Evolutionary conservation across 768 basidiomycete species (phyloP), one percentile per base, ranked within the genome.

Genomic region (Boletus reticulatus): DNA sequence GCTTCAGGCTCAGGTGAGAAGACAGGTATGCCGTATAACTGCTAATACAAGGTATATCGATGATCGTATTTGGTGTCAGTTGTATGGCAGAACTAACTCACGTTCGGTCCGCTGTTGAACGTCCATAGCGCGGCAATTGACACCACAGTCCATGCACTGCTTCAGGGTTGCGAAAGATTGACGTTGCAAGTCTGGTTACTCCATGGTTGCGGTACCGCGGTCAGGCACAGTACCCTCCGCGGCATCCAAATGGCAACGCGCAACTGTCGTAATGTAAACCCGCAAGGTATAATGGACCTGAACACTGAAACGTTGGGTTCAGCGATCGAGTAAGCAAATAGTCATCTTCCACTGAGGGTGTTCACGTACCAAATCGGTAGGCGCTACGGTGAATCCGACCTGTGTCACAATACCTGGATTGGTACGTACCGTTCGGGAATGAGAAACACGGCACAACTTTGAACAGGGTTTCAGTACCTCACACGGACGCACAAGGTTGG

Each of bases 1-100:
- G 47, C 46, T 48, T 45, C 52, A 45, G 48, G 42, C 19, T 46
- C n/a, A 43, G 54, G 41, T 49, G 63, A 59, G 56, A 67, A 51
- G 47, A 48, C 22, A 27, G 8, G 12, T 1, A 61, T 67, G 66
- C 64, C 64, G 66, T 67, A 63, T 24, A 24, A 22, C 52, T 58
- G 36, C 67, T 32, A 61, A 61, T 66, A 68, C 55, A 52, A 61
- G 66, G 22, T 45, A 68, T 68, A 67, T 67, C 36, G 44, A 55
- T 53, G 53, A 2, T 51, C 58, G 6, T 52, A 68, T 64, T 53
- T 57, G 51, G 67, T 44, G 58, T 66, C 37, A 20, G 37, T 53
- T 43, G 43, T 53, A 46, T 57, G 56, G 50, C 64, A 63, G 42
- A 20, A 53, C 34, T 6, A n/a, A 62, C 58, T 56, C 61, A 56